Conservation (phyloP, 2,329 filamentous ascomycete genomes). For the Hypoxylon sp. region DNA sequence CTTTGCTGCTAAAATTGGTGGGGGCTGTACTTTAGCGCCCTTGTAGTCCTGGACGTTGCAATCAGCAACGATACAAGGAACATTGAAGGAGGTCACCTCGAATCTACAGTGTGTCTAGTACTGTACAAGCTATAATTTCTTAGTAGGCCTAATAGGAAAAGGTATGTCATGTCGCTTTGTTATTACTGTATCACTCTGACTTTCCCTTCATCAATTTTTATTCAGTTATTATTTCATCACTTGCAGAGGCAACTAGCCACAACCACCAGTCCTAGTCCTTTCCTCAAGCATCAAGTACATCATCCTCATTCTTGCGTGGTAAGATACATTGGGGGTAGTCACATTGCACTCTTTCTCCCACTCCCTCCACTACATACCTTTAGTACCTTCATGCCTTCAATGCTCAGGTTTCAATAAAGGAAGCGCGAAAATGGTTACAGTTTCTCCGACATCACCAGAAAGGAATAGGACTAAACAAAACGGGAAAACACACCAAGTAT, state of each 20-base stretch:
- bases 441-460: slow-evolving; percentile 37
- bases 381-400: slow-evolving; percentile 15
- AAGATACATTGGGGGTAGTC: slow-evolving; percentile 15
- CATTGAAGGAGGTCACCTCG: slow-evolving; percentile 39
- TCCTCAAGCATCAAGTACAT: slow-evolving; percentile 5
- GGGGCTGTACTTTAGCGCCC: slow-evolving; percentile 18
- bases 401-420: slow-evolving; percentile 24
- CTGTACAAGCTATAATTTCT: slow-evolving; percentile 24
- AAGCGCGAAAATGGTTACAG: slow-evolving; percentile 30
- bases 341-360: neutral
- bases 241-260: slow-evolving; percentile 22
- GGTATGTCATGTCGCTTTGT: slow-evolving; percentile 39
- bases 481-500: slow-evolving; percentile 32
- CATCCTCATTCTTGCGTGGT: slow-evolving; percentile 8
- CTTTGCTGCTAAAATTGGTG: slow-evolving; percentile 7
- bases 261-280: slow-evolving; percentile 15
- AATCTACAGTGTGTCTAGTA: slow-evolving; percentile 23
- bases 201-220: slow-evolving; percentile 30
- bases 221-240: slow-evolving; percentile 21
- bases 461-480: slow-evolving; percentile 30
- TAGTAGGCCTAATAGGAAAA: slow-evolving; percentile 20
- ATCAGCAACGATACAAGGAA: slow-evolving; percentile 43
- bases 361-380: neutral
- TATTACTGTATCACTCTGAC: slow-evolving; percentile 41
- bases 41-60: slow-evolving; percentile 33